Base-by-base conservation (phyloP, 306 rosid genomes). In the Cucurbita ficifolia region DNA sequence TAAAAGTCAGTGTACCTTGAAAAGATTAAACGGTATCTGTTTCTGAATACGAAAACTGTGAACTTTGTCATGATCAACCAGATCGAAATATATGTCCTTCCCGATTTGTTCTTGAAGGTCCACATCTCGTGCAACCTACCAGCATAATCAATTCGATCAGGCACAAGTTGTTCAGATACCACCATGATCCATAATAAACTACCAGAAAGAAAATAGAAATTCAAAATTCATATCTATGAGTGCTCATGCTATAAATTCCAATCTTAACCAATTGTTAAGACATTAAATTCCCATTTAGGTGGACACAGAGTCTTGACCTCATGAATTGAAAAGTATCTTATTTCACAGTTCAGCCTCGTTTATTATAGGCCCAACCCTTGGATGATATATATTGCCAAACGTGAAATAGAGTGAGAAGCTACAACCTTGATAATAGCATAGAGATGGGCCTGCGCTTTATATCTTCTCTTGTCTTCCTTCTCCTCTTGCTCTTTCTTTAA, bases 11-110 rank as follows among this genome's bases (percentile, higher is more conserved):
- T 22, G 45, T 86, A 93, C 98, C 97, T 93, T 93, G 83, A 93
- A 93, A 79, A 70, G 42, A 63, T 71, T 69, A 75, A 93, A 90
- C 33, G 89, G 84, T 17, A 57, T 85, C 74, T 87, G 90, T 68
- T 86, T 93, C 81, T 83, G 79, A 77, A 88, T 79, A 52, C 96
- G 98, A 71, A 93, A 90, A 83, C 88, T 88, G 24, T 57, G 87
- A 78, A 93, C 97, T 88, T 88, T 93, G 72, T 93, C 97, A 87
- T 90, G 97, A 82, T 93, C 94, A 76, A 93, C 98, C 40, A 93
- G 96, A 80, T 90, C 98, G 65, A 93, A 93, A 83, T 86, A 90
- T 81, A 84, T 84, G 74, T 83, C 86, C 73, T 80, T 90, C 54
- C 98, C 98, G 53, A 90, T 90, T 79, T 93, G 98, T 51, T 88